Evolutionary conservation across 176 grass and related monocot species (phyloP).

Genomic region (Bromus sterilis): DNA sequence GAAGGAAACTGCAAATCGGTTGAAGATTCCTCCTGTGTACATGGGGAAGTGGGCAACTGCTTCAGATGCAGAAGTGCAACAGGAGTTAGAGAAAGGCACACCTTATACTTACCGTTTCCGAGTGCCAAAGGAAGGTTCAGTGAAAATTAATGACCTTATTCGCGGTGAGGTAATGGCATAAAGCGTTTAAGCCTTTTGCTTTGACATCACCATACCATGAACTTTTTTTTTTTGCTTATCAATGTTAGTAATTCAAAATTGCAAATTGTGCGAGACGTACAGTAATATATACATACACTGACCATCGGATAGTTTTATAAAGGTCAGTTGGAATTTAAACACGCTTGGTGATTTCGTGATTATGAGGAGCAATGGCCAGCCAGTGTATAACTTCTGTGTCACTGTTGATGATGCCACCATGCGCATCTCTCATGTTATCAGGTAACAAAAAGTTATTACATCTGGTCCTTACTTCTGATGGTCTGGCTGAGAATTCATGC

Average conservation of each 20-base stretch:
- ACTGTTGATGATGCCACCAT: slow-evolving; percentile 96
- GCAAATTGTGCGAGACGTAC: not conserved
- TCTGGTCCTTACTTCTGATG: slow-evolving; percentile 11
- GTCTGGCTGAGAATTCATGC: not conserved
- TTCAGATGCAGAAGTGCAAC: slow-evolving; percentile 62
- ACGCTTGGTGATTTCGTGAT: slow-evolving; percentile 97
- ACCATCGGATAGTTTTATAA: slow-evolving; percentile 78
- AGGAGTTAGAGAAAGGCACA: slow-evolving; percentile 73
- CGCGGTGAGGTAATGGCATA: slow-evolving; percentile 68
- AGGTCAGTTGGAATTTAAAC: slow-evolving; percentile 93
- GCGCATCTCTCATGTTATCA: slow-evolving; percentile 91
- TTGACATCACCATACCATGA: not conserved
- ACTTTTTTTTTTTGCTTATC: not conserved
- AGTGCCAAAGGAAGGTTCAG: slow-evolving; percentile 70
- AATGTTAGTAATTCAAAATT: not conserved
- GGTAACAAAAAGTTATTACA: slow-evolving; percentile 16
- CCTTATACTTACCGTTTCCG: slow-evolving; percentile 89
- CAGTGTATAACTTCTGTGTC: slow-evolving; percentile 99
- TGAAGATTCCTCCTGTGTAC: slow-evolving; percentile 89
- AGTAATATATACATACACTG: slow-evolving; percentile 29
- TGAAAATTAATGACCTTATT: slow-evolving; percentile 94
- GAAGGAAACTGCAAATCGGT: slow-evolving; percentile 80
- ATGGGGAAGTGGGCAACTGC: slow-evolving; percentile 86
- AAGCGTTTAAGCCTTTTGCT: not conserved
- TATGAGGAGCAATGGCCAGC: slow-evolving; percentile 98